phyloP scores from a whole-genome alignment of 169 alveolate genomes.

The Nephromyces sp. region DNA sequence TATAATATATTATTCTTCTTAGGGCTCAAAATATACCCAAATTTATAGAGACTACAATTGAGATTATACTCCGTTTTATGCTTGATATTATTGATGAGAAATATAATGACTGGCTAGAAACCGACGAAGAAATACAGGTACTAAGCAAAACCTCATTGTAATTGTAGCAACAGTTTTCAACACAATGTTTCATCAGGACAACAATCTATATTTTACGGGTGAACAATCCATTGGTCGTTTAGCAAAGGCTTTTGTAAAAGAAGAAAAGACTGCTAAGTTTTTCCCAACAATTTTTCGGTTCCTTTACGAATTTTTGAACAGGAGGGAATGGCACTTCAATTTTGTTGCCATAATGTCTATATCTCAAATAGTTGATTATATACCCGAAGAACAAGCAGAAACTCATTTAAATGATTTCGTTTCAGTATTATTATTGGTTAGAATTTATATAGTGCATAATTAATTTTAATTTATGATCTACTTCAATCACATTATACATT shows the following conservation, averaged over 20 bases:
- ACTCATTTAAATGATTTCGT: constrained; percentile 6
- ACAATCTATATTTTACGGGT: constrained; percentile 23
- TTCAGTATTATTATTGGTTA: neutral
- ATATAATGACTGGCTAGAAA: neutral
- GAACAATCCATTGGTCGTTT: constrained; percentile 32
- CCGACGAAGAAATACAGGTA: neutral
- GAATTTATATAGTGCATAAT: neutral
- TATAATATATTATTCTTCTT: neutral
- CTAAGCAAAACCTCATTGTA: neutral
- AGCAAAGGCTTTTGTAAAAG: constrained; percentile 1
- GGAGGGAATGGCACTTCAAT: constrained; percentile 2
- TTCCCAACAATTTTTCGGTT: neutral
- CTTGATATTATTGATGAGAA: neutral
- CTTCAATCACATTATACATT: neutral
- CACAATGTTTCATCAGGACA: constrained; percentile 18
- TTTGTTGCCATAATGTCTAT: constrained; percentile 23
- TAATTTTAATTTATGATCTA: neutral
- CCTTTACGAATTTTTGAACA: neutral
- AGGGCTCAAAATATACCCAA: neutral
- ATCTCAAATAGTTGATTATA: constrained; percentile 14
- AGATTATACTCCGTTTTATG: neutral
- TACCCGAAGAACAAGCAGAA: constrained; percentile 15
- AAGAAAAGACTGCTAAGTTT: neutral
- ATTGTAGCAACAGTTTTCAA: neutral
- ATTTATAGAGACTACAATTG: neutral